Evolutionary conservation across 2,329 filamentous ascomycete species (phyloP).

Genomic region (Penicillium paneum): DNA sequence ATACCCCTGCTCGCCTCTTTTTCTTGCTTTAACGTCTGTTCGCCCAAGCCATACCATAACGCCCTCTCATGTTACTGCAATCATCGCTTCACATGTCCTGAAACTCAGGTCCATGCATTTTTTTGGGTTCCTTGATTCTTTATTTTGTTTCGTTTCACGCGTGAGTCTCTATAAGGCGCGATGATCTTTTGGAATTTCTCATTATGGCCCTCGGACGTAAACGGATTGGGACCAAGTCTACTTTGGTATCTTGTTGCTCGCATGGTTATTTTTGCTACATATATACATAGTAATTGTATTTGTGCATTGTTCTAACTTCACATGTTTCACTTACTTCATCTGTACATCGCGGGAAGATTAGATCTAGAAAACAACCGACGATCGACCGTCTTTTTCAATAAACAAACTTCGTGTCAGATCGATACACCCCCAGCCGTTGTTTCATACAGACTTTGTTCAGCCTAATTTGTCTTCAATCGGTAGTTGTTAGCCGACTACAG

Average conservation of each 20-base stretch:
- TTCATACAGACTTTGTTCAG: too few relatives aligned
- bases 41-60: neutral
- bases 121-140: neutral
- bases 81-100: neutral
- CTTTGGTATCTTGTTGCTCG: neutral
- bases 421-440: too few relatives aligned
- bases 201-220: slow-evolving; percentile 2
- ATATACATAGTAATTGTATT: neutral
- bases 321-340: too few relatives aligned
- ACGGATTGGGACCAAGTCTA: neutral
- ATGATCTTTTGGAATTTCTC: neutral
- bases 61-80: neutral
- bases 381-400: too few relatives aligned
- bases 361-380: too few relatives aligned
- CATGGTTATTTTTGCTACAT: neutral
- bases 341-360: neutral
- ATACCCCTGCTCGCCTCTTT: slow-evolving; percentile 27
- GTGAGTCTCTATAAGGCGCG: neutral
- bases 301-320: neutral
- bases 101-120: neutral
- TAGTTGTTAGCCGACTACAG: neutral
- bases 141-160: neutral
- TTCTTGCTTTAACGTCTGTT: slow-evolving; percentile 1
- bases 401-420: too few relatives aligned
- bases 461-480: neutral